Conservation (phyloP, 2,329 filamentous ascomycete species). For the Hypomyces perniciosus region DNA sequence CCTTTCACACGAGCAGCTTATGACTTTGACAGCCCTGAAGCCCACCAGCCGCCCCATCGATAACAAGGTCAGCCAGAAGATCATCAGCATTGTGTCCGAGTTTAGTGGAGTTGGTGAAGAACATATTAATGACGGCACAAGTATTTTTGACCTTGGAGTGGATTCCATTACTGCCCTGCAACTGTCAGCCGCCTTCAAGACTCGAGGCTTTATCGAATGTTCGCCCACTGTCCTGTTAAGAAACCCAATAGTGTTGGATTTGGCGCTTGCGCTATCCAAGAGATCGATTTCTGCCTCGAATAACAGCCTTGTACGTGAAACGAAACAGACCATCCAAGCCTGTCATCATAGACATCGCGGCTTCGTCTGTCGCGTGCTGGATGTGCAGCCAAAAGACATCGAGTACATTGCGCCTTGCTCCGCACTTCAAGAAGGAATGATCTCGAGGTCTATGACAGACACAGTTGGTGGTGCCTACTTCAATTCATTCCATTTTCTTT, state of each 20-base stretch:
- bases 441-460: slow-evolving; percentile 58
- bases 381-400: slow-evolving; percentile 46
- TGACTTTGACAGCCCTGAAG: slow-evolving; percentile 41
- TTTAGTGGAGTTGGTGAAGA: slow-evolving; percentile 41
- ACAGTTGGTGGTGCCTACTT: slow-evolving; percentile 62
- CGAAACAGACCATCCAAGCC: slow-evolving; percentile 57
- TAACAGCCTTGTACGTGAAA: slow-evolving; percentile 33
- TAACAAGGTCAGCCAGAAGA: slow-evolving; percentile 34
- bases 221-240: slow-evolving; percentile 64
- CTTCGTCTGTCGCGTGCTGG: slow-evolving; percentile 46
- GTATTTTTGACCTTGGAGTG: slow-evolving; percentile 78
- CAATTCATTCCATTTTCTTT: slow-evolving; percentile 61
- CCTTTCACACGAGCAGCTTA: slow-evolving; percentile 55
- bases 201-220: slow-evolving; percentile 53
- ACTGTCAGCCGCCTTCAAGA: slow-evolving; percentile 59
- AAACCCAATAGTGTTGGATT: slow-evolving; percentile 45
- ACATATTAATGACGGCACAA: slow-evolving; percentile 50
- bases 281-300: neutral
- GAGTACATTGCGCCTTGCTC: slow-evolving; percentile 79
- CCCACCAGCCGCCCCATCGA: slow-evolving; percentile 6
- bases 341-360: slow-evolving; percentile 56
- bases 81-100: slow-evolving; percentile 50
- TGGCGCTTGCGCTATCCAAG: slow-evolving; percentile 34
- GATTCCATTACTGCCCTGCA: slow-evolving; percentile 81
- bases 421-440: slow-evolving; percentile 78